A percentile compares a stretch with the other conserved stretches of the same genome.
Evolutionary conservation across 345 rosid genomes (phyloP).

Genomic region (Balakata baccata): DNA sequence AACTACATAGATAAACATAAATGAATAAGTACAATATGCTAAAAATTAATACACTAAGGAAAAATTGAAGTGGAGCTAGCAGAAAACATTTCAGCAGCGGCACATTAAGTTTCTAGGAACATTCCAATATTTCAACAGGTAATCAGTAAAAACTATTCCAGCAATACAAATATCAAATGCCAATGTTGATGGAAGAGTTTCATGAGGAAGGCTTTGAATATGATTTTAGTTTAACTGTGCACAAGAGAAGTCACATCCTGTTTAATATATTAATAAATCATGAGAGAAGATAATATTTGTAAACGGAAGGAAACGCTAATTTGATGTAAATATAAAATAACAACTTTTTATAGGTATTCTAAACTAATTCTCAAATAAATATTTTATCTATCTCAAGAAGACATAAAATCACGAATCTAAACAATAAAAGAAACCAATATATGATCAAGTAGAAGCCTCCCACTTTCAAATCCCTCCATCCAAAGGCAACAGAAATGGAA

Average conservation of each 20-base stretch:
- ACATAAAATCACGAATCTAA: not conserved
- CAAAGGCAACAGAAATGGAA: not conserved
- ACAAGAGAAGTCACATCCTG: too few species aligned
- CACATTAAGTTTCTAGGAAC: not conserved
- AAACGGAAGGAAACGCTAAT: not conserved
- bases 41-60: not conserved
- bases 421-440: not conserved
- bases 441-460: not conserved
- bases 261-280: not conserved
- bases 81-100: not conserved
- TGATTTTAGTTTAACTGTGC: not conserved
- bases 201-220: not conserved
- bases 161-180: not conserved
- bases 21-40: conserved; percentile 10
- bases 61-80: not conserved
- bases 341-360: not conserved
- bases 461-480: not conserved
- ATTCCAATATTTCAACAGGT: conserved; percentile 1
- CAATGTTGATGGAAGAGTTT: not conserved
- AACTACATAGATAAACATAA: conserved; percentile 46
- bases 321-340: not conserved
- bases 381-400: not conserved
- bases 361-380: not conserved
- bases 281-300: not conserved
- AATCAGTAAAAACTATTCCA: not conserved